These are phyloP conservation scores for Yamadazyma siamensis DNA, from an alignment of 1,139 yeast genomes.

Conservation along the genomic window DNA sequence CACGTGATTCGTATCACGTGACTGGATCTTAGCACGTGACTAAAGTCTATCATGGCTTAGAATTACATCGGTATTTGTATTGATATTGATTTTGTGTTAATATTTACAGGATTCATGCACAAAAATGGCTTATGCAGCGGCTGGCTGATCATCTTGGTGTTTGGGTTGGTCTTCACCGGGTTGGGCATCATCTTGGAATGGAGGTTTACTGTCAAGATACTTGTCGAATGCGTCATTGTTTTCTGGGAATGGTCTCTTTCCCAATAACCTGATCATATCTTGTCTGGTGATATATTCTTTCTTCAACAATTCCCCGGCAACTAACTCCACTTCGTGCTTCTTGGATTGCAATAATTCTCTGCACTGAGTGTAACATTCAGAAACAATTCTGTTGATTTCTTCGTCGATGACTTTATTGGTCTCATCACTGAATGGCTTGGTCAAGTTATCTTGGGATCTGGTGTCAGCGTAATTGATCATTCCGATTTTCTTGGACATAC, in stretches of 20 bases:
- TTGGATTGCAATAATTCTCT: slow-evolving; percentile 64
- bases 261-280: slow-evolving; percentile 83
- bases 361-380: slow-evolving; percentile 74
- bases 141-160: too few species aligned
- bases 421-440: slow-evolving; percentile 88
- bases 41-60: too few species aligned
- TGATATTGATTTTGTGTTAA: too few species aligned
- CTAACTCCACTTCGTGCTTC: slow-evolving; percentile 68
- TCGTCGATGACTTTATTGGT: slow-evolving; percentile 78
- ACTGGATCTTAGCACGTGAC: too few species aligned
- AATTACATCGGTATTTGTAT: too few species aligned
- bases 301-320: slow-evolving; percentile 78
- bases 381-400: slow-evolving; percentile 80
- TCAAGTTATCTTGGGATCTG: slow-evolving; percentile 59
- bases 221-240: slow-evolving; percentile 92
- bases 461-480: slow-evolving; percentile 64
- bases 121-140: too few species aligned
- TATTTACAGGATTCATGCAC: too few species aligned
- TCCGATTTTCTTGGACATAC: slow-evolving; percentile 87
- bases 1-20: too few species aligned
- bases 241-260: slow-evolving; percentile 88
- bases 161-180: too few species aligned
- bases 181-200: slow-evolving; percentile 20
- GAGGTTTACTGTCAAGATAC: slow-evolving; percentile 51
- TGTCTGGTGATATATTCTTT: slow-evolving; percentile 89